A percentile compares a stretch with the other conserved stretches of the same genome.
Conservation (phyloP, 306 rosid species). For the Vigna reflexopilosa region DNA sequence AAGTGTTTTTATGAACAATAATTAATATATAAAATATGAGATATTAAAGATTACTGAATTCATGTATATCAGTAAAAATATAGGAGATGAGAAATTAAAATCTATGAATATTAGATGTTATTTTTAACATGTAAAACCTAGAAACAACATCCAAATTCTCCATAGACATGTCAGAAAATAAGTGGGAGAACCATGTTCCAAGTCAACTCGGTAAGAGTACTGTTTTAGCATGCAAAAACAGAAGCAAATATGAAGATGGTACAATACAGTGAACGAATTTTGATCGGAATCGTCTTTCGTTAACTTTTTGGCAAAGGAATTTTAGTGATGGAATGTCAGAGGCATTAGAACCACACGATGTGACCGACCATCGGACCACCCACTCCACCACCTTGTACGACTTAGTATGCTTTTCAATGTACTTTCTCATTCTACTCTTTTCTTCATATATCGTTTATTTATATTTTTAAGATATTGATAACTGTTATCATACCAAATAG, state of each 20-base stretch:
- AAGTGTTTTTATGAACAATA: too few relatives aligned
- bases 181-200: not conserved
- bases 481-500: too few relatives aligned
- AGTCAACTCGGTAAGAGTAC: not conserved
- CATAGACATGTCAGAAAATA: too few relatives aligned
- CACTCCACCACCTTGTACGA: constrained; percentile 32
- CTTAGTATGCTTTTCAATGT: not conserved
- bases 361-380: constrained; percentile 51
- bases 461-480: not conserved
- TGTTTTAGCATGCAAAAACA: constrained; percentile 21
- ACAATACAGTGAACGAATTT: constrained; percentile 7
- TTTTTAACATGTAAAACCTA: too few relatives aligned
- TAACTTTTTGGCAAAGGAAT: constrained; percentile 13
- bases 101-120: too few relatives aligned
- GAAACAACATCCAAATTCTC: too few relatives aligned
- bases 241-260: not conserved
- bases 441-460: not conserved
- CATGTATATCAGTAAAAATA: too few relatives aligned
- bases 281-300: not conserved
- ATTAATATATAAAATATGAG: too few relatives aligned
- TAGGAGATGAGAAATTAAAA: too few relatives aligned
- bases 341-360: constrained; percentile 49
- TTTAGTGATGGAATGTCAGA: constrained; percentile 44
- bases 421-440: not conserved
- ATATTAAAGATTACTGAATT: too few relatives aligned